Evolutionary conservation across 495 filamentous ascomycete species (phyloP).

Genomic region (Aspergillus olivimuriae): DNA sequence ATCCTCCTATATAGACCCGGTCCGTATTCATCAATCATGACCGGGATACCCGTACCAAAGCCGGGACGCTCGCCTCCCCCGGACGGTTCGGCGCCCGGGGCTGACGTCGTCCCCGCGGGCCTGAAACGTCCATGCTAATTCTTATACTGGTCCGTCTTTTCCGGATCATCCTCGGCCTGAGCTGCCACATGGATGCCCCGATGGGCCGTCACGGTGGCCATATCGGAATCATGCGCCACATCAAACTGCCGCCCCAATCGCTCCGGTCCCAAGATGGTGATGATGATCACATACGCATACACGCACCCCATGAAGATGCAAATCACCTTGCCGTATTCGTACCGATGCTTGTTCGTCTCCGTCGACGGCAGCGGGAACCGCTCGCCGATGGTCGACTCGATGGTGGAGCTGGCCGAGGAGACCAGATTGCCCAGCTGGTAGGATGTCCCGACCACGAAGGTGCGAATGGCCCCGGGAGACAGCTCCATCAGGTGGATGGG

Average conservation of each 20-base stretch:
- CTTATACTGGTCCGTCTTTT: constrained; percentile 7
- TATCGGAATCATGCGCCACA: constrained; percentile 58
- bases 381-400: constrained; percentile 77
- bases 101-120: no score
- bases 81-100: no score
- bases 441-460: constrained; percentile 74
- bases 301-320: constrained; percentile 92
- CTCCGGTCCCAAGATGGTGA: constrained; percentile 76
- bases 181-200: constrained; percentile 5
- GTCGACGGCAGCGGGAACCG: constrained; percentile 66
- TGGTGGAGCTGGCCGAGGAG: constrained; percentile 72
- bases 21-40: no score
- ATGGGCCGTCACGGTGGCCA: constrained; percentile 41
- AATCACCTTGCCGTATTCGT: constrained; percentile 84
- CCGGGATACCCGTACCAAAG: no score
- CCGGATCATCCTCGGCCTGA: constrained; percentile 8
- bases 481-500: constrained; percentile 87
- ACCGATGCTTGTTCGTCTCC: constrained; percentile 42
- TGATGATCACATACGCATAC: constrained; percentile 71
- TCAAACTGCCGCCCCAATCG: constrained; percentile 59
- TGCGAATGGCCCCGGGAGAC: constrained; percentile 72
- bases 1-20: no score
- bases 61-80: no score
- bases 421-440: constrained; percentile 87
- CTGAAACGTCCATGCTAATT: not conserved